Percentiles rank a stretch among this genome's conserved stretches.
Evolutionary conservation across 2,329 filamentous ascomycete genomes (phyloP).

Genomic region (Scedosporium apiospermum): DNA sequence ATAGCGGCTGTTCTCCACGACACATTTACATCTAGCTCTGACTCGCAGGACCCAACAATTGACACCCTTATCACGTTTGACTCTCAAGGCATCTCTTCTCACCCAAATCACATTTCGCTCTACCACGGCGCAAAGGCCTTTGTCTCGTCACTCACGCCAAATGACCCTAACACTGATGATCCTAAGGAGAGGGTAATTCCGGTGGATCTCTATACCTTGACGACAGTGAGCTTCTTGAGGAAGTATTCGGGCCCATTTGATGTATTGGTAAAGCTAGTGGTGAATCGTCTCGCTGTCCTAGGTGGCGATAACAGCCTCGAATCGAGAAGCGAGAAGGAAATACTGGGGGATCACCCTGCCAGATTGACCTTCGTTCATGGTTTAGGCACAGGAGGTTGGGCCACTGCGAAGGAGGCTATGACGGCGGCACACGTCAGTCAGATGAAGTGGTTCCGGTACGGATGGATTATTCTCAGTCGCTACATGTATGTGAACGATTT

Average conservation of each 20-base stretch:
- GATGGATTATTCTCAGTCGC: slow-evolving; percentile 81
- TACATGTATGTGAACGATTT: slow-evolving; percentile 97
- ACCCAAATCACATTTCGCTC: slow-evolving; percentile 89
- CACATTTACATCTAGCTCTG: slow-evolving; percentile 62
- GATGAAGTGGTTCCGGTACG: slow-evolving; percentile 98
- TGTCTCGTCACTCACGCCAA: slow-evolving; percentile 53
- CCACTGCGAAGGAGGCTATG: slow-evolving; percentile 73
- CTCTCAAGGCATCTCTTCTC: slow-evolving; percentile 66
- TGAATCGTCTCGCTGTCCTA: slow-evolving; percentile 32
- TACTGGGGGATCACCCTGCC: slow-evolving; percentile 37
- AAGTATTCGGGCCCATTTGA: slow-evolving; percentile 81
- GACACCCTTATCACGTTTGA: slow-evolving; percentile 91
- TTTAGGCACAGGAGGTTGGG: slow-evolving; percentile 41
- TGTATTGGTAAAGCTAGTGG: slow-evolving; percentile 55
- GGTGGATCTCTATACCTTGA: slow-evolving; percentile 78
- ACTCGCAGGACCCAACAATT: slow-evolving; percentile 44
- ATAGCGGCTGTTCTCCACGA: slow-evolving; percentile 62
- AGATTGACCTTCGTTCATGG: slow-evolving; percentile 66
- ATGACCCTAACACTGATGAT: slow-evolving; percentile 48
- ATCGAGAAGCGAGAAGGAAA: slow-evolving; percentile 7
- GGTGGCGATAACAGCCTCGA: slow-evolving; percentile 8
- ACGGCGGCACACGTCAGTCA: slow-evolving; percentile 83
- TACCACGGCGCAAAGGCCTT: slow-evolving; percentile 74
- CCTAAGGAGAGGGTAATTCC: slow-evolving; percentile 34
- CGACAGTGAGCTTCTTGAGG: slow-evolving; percentile 58